Evolutionary conservation across 2,329 filamentous ascomycete genomes (phyloP).

Genomic region (Elsinoe arachidis): DNA sequence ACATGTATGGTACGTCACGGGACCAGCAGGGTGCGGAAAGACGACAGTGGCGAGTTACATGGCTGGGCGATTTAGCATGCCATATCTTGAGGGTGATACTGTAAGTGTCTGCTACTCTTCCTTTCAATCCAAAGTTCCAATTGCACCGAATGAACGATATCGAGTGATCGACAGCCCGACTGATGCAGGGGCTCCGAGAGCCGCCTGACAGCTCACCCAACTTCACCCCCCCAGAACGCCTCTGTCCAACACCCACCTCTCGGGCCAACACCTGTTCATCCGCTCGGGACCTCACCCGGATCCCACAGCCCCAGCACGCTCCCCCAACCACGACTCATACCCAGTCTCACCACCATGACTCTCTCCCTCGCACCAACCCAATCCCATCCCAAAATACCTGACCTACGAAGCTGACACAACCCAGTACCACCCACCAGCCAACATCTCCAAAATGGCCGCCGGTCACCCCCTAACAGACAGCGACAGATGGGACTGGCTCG

Average conservation of each 20-base stretch:
- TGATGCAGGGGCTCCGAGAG: neutral
- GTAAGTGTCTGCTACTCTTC: constrained; percentile 25
- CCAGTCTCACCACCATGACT: neutral
- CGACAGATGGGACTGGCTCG: constrained; percentile 96
- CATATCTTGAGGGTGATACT: constrained; percentile 45
- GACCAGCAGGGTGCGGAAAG: constrained; percentile 47
- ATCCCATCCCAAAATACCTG: neutral
- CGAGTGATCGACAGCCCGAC: neutral
- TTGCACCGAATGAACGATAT: neutral
- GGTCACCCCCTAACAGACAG: constrained; percentile 80
- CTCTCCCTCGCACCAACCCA: neutral
- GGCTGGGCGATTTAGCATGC: constrained; percentile 33
- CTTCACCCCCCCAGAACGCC: neutral
- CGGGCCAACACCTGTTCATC: neutral
- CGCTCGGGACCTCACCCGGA: neutral
- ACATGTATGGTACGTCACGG: constrained; percentile 45
- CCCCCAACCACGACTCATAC: neutral
- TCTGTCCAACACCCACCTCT: neutral
- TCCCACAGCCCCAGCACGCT: neutral
- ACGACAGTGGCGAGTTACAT: constrained; percentile 43
- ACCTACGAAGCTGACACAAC: neutral
- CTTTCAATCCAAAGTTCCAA: neutral
- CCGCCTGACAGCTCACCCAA: neutral
- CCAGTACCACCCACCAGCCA: constrained; percentile 42
- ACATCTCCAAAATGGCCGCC: constrained; percentile 73